Base-by-base conservation (phyloP, 1,139 yeast genomes). In the Lodderomyces parapsilosis region DNA sequence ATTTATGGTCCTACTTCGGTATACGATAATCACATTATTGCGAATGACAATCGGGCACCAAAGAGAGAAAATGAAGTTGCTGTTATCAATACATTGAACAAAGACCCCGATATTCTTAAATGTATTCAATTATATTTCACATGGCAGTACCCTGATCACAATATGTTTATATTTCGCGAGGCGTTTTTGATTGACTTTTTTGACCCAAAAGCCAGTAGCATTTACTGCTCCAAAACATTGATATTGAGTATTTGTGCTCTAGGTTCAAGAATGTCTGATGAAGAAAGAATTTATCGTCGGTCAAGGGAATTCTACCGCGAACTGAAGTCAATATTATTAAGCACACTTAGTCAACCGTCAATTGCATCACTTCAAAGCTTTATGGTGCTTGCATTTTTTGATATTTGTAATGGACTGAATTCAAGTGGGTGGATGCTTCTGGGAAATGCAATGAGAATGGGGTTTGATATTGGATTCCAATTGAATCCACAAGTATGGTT, bases 61-160 rank as follows among this genome's bases (percentile, higher is more conserved):
- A 56, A 55, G 13, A 63, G 60, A 20, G 70, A 63, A 30, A 49
- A 54, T 7, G 53, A 60, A 14, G 42, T 46, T 4, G 28, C 43
- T 13, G 30, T 41, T 22, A 49, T 51, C 19, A 34, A 44, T 34
- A 28, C 42, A 34, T 33, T 71, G 44, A 68, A 68, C 49, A 63
- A 63, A 34, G 72, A 71, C 49, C 66, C 67, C 2, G 77, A 65
- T 43, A 67, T 79, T 46, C 55, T 79, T 25, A 69, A 73, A 39
- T 77, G 83, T 48, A 57, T 81, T 31, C 74, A 78, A 43, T 63
- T 77, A 31, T 81, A 81, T 54, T 82, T 81, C 56, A 74, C 75
- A 24, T 81, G 85, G 84, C 76, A 80, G 47, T 82, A 82, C 49
- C 86, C 86, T 2, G 85, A 80, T 45, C 77, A 79, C 51, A 78